Evolutionary conservation across 2,329 filamentous ascomycete species (phyloP).

Genomic region (Pseudocercospora cruenta): DNA sequence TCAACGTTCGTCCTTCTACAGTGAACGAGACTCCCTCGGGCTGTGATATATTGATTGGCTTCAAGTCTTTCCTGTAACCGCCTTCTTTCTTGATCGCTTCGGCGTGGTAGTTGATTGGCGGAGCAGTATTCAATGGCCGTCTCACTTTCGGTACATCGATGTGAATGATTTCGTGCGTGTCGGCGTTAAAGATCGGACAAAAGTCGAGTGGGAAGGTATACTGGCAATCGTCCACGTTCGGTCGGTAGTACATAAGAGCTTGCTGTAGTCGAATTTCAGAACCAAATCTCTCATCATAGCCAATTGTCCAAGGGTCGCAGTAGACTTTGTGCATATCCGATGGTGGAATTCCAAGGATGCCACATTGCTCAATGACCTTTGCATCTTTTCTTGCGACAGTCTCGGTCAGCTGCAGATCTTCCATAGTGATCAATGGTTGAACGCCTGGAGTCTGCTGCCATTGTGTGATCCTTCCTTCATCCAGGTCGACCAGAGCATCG

Average conservation of each 20-base stretch:
- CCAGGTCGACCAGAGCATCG: constrained; percentile 78
- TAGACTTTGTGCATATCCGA: constrained; percentile 95
- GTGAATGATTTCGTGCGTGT: constrained; percentile 75
- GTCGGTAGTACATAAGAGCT: constrained; percentile 93
- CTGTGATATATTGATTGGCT: constrained; percentile 85
- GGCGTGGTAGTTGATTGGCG: constrained; percentile 79
- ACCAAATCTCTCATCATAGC: constrained; percentile 88
- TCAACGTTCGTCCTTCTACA: constrained; percentile 71
- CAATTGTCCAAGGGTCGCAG: constrained; percentile 95
- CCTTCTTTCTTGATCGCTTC: constrained; percentile 71
- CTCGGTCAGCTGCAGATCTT: constrained; percentile 83
- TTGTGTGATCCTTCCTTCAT: constrained; percentile 65
- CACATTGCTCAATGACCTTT: constrained; percentile 88
- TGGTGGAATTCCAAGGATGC: constrained; percentile 75
- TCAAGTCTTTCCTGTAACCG: constrained; percentile 77
- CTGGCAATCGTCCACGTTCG: constrained; percentile 81
- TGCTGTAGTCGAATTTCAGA: constrained; percentile 80
- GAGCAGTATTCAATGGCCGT: constrained; percentile 71
- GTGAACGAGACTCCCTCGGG: constrained; percentile 87
- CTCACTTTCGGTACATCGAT: constrained; percentile 82
- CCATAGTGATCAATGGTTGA: constrained; percentile 90
- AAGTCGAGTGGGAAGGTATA: constrained; percentile 93
- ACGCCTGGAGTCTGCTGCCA: constrained; percentile 78
- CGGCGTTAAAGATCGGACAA: constrained; percentile 85
- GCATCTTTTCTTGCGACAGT: constrained; percentile 74